Evolutionary conservation across 2,329 filamentous ascomycete genomes (phyloP), one percentile per base, ranked within the genome.

Genomic region (Fusarium metavorans): DNA sequence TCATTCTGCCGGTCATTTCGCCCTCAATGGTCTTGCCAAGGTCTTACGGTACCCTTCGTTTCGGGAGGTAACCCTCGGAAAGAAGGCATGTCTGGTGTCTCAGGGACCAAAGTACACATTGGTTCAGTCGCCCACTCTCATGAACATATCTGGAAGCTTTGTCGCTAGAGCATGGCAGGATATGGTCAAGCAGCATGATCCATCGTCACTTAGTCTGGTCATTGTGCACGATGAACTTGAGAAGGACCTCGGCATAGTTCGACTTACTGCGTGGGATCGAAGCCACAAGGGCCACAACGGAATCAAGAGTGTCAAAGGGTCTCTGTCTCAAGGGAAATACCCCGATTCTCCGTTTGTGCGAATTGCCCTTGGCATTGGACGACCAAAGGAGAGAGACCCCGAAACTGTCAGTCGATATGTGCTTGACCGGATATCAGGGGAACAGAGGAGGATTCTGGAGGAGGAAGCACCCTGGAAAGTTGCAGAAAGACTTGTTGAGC

Each of bases 221-320:
- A 85, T 98, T 14, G 86, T 98, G 23, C 95, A 98, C 81, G 96
- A 98, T 81, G 96, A 98, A 81, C 84, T 98, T 37, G 95, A 98
- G 78, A 87, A 89, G 48, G 85, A 88, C 4, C 80, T 95, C 2
- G 95, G 95, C 0, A 87, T 88, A 39, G 88, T 97, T 16, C 90
- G 86, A 58, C 85, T 94, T 7, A 89, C 89, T 66, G 86, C 87
- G 27, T 94, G 93, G 81, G 86, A 87, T 3, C 83, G 87, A 64
- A 94, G 92, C 78, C 86, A 90, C 41, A 88, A 89, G 11, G 94
- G 94, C 0, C 94, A 96, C 82, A 94, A 95, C 76, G 94, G 94
- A 2, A 81, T 96, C 76, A 93, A 91, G 81, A 94, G 92, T 78
- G 87, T 92, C 61, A 87, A 90, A 65, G 83, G 85, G 20, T 84